Base-by-base conservation (phyloP, 257 asterid genomes). In the Solanum stenotomum region DNA sequence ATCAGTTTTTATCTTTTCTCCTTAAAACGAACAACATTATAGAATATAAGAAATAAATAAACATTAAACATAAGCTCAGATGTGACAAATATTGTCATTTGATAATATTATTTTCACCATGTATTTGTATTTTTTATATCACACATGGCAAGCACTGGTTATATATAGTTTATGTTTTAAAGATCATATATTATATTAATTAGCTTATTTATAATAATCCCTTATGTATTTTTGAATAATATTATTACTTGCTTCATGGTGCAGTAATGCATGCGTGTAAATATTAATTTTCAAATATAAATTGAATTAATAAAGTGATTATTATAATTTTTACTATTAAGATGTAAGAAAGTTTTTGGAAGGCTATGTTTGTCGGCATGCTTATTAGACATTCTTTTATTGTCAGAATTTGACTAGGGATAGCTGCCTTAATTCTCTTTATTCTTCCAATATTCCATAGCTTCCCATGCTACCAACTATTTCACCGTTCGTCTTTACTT, bases 241-340 rank as follows among this genome's bases (percentile, higher is more conserved):
- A 35, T 77, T 74, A 34, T 52, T 77, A 35, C 22, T 65, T 44
- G 70, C 31, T 70, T 86, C 35, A 37, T 87, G 87, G 49, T 89
- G 87, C 90, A 46, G 78, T 83, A 87, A 87, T 84, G 84, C 92
- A 91, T 88, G 93, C 93, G 90, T 91, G 90, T 87, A 85, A 77
- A 77, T 79, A 74, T 87, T 89, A 65, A 5, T 67, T 81, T 81
- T 81, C 67, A 81, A 76, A 29, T 46, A 81, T 78, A 78, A 15
- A 78, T 15, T 81, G 10, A 22, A 27, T 14, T 25, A 81, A 81
- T 35, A 74, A 74, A 79, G 67, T 25, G 16, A 79, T 79, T 25
- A 13, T 14, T 25, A 27, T 27, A 18, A 72, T 33, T 72, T 52
- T 68, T 27, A 27, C 5, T 72, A 33, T 12, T 44, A 27, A 46